Percentiles rank a stretch among this genome's conserved stretches.
Evolutionary conservation across 1,139 yeast species (phyloP).

Genomic region (Suhomyces wounanorum): DNA sequence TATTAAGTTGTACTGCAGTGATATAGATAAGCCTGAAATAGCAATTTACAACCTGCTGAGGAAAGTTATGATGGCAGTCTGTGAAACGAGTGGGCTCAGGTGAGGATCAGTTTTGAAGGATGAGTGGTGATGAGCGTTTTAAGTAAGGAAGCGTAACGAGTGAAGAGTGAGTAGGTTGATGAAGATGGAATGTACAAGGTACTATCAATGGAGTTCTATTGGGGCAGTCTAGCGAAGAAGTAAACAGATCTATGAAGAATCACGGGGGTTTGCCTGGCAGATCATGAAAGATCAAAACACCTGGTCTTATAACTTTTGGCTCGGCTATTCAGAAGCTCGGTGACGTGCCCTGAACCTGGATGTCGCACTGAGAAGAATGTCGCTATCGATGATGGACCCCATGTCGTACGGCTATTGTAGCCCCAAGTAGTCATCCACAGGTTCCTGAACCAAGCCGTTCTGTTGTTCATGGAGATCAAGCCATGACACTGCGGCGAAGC

Average conservation of each 20-base stretch:
- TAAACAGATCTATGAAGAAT: neutral
- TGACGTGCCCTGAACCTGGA: neutral
- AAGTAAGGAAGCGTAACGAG: neutral
- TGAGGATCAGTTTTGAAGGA: neutral
- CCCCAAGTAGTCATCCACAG: conserved; percentile 26
- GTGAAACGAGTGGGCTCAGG: neutral
- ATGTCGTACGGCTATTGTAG: neutral
- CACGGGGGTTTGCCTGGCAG: neutral
- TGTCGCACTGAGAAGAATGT: neutral
- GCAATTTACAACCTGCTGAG: neutral
- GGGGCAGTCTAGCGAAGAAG: neutral
- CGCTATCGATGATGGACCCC: neutral
- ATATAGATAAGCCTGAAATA: neutral
- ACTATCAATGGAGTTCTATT: neutral
- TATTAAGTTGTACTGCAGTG: neutral
- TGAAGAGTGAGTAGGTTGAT: neutral
- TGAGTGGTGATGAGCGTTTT: neutral
- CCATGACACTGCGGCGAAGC: conserved; percentile 58
- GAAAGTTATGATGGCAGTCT: neutral
- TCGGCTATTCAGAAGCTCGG: neutral
- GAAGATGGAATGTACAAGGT: neutral
- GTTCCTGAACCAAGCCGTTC: conserved; percentile 50
- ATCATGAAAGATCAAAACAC: neutral
- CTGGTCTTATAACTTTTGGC: neutral
- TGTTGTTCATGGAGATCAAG: conserved; percentile 62